phyloP scores from a whole-genome alignment of 2,329 filamentous ascomycete species.

The Fusarium tupiense region DNA sequence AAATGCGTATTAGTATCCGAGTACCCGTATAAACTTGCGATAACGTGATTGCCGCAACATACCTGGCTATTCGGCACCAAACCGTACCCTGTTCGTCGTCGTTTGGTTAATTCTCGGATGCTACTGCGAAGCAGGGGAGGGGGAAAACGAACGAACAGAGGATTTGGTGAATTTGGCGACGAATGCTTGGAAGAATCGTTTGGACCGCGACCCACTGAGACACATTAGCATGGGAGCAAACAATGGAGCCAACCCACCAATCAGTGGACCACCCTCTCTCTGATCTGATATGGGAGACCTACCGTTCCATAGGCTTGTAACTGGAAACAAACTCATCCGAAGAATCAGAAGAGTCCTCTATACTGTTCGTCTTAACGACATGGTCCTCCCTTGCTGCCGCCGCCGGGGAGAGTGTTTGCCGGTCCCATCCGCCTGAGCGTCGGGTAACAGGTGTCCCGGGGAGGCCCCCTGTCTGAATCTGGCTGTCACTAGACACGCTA shows the following conservation, averaged over 20 bases:
- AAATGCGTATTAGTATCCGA: conserved; percentile 9
- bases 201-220: conserved; percentile 29
- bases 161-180: conserved; percentile 37
- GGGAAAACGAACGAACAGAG: conserved; percentile 28
- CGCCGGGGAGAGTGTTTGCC: conserved; percentile 35
- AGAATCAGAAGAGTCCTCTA: conserved; percentile 36
- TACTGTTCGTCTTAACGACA: not conserved
- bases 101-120: conserved; percentile 5
- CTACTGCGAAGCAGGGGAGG: not conserved
- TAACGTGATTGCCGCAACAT: not conserved
- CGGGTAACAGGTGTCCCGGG: conserved; percentile 36
- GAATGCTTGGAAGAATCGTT: conserved; percentile 36
- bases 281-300: not conserved
- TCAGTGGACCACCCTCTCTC: not conserved
- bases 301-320: conserved; percentile 31
- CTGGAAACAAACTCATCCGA: conserved; percentile 32
- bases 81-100: conserved; percentile 26
- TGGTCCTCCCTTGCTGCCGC: conserved; percentile 24
- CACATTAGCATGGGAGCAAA: conserved; percentile 18
- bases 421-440: conserved; percentile 39
- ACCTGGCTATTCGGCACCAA: conserved; percentile 36
- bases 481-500: conserved; percentile 35
- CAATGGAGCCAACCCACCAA: not conserved
- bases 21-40: not conserved
- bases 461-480: conserved; percentile 25